Conservation (phyloP, 2,329 filamentous ascomycete species). For the Aspergillus amoenus region DNA sequence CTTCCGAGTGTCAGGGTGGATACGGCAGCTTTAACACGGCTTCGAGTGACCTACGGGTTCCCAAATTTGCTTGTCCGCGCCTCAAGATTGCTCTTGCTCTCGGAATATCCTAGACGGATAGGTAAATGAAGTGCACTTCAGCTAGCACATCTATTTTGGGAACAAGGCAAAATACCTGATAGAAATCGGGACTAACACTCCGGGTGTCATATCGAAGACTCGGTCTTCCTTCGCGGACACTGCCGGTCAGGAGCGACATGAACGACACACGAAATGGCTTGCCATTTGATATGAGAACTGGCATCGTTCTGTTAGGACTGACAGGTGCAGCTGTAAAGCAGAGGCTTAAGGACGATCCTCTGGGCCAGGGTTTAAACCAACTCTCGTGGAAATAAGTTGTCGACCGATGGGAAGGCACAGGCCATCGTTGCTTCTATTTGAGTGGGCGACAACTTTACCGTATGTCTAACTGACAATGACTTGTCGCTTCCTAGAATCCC, state of each 20-base stretch:
- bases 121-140: background rate
- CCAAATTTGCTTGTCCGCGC: background rate
- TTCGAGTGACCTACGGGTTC: background rate
- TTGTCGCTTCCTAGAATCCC: no score
- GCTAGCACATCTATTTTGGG: background rate
- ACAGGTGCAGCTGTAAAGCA: background rate
- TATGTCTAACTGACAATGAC: no score
- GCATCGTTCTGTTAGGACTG: conserved; percentile 10
- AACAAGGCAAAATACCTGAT: background rate
- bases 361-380: background rate
- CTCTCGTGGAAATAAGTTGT: background rate
- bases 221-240: conserved; percentile 3
- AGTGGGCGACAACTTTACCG: no score
- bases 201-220: background rate
- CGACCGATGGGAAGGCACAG: background rate
- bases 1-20: background rate
- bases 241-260: conserved; percentile 9
- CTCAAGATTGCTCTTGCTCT: background rate
- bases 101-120: background rate
- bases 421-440: background rate
- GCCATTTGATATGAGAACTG: conserved; percentile 14
- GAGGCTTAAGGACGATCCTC: background rate
- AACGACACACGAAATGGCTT: conserved; percentile 12
- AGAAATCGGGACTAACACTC: background rate
- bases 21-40: no score